Evolutionary conservation across 768 basidiomycete species (phyloP), one percentile per base, ranked within the genome.

Genomic region (Mycena belliarum): DNA sequence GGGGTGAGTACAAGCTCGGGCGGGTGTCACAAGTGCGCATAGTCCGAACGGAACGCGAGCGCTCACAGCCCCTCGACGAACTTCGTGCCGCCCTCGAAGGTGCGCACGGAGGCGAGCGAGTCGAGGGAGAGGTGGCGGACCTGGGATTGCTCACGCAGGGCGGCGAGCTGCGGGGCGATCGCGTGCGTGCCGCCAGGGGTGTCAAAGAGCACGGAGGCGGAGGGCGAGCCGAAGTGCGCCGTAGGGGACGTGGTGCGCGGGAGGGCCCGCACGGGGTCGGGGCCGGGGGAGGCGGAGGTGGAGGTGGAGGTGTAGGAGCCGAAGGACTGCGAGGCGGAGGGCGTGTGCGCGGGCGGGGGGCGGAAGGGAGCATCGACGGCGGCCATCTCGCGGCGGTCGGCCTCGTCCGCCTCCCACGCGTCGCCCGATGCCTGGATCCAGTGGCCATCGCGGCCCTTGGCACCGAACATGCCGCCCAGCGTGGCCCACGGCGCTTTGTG

Each of bases 401-500:
- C 52, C 46, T 61, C 63, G 52, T 49, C 66, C 18, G 41, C 52
- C 52, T 28, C 55, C 52, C n/a, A 65, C 53, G 54, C 63, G 57
- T 50, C 59, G 53, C 74, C 69, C 35, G 70, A 69, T n/a, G 59
- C 56, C 43, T 63, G 62, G 15, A 63, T 63, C 62, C 62, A 63
- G 23, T 58, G 54, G n/a, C n/a, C n/a, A 12, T 32, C 29, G 7
- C 7, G 10, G 7, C 12, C 1, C 20, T 23, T 49, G 8, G 21
- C 14, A 16, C 40, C 20, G 20, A 32, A 25, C 35, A 33, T 16
- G 4, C 37, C 21, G 37, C 9, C n/a, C n/a, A 32, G 29, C 29
- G 6, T 32, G 6, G 16, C 6, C n/a, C 16, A 40, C 15, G 38
- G 38, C 4, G 48, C 41, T 2, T 47, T 21, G 18, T 40, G 33